Evolutionary conservation across 148 eudicot species (phyloP), one percentile per base, ranked within the genome.

Genomic region (Vaccinium vitisidaea): DNA sequence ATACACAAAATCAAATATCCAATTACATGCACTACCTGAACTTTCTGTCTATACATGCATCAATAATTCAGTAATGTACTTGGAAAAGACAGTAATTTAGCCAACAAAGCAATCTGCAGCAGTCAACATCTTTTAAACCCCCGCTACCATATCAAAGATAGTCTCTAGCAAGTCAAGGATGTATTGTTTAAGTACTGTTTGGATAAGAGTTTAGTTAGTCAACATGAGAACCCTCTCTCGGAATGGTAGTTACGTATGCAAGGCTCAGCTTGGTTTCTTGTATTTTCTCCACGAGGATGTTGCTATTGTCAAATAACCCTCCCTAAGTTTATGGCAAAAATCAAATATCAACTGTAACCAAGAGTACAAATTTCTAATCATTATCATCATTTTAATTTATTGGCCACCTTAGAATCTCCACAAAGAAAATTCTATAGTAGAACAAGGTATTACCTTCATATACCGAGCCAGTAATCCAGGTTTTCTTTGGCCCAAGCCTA

Each of bases 391-490:
- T 43, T 43, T 67, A 13, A 67, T 46, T 54, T 32, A 25, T 43
- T 65, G 58, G 19, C 14, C 52, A 69, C 46, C 77, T 48, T 30
- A 48, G 8, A 50, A 25, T 48, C 14, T 6, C 30, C 84, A 4
- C 58, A 69, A 70, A 18, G 23, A 69, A 84, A 83, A 79, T 21
- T 39, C 4, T 39, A 39, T 50, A 36, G 32, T 8, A 36, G 30
- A 39, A 78, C 18, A 16, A 75, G 52, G 82, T 48, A 36, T 39
- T 89, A 97, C 99, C 99, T 95, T 94, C 99, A 97, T 97, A 90
- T 97, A 97, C 69, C 95, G 91, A 80, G 93, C 89, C 77, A 97
- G 92, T 8, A 95, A 82, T 80, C 99, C 98, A 83, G 91, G 93
- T 85, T 90, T 94, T 87, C 89, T 91, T 67, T 86, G 91, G 65